Base-by-base conservation (phyloP, 768 basidiomycete species). In the Suillus placidus region DNA sequence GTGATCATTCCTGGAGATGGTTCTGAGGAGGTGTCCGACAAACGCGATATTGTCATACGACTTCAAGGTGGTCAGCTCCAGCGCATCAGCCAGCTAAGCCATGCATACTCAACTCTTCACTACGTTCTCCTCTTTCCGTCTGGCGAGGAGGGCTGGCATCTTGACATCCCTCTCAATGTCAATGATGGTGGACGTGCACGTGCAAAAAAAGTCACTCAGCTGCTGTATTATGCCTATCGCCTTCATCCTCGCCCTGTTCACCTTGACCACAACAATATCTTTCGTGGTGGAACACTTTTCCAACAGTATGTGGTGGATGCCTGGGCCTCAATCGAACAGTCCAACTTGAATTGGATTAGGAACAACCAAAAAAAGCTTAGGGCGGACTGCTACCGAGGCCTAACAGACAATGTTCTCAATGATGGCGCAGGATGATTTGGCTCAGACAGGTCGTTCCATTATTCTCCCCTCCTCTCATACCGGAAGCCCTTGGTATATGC, bases 101-200 rank as follows among this genome's bases (percentile, higher is more conserved):
- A 78, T 5, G 62, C 71, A 0, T 85, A 84, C 66, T 37, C 67
- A 0, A 67, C 81, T 0, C 71, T 85, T 1, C 79, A 83, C 18
- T 84, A 83, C 79, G 77, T 80, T 0, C 66, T 85, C 0, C 72
- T 85, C 2, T 83, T 84, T 73, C 80, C n/a, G n/a, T n/a, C n/a
- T 73, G 26, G 26, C 26, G 26, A 26, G 26, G 26, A 26, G 26
- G 26, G 26, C 26, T 26, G 26, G 26, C 26, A 77, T 66, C 16
- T 66, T 6, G 35, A 72, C 0, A 68, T 80, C 5, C 66, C 55
- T 0, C 47, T 73, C 26, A 26, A 26, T 26, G 26, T 26, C 26
- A 26, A 26, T 26, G 26, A 26, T 1, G 26, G 26, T 2, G 26
- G 26, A 26, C 26, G 2, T 26, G 1, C 1, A 26, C 26, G 26